These are phyloP conservation scores for Metroxylon sagu DNA, from an alignment of 176 grass and related monocot species.

Conservation along the genomic window DNA sequence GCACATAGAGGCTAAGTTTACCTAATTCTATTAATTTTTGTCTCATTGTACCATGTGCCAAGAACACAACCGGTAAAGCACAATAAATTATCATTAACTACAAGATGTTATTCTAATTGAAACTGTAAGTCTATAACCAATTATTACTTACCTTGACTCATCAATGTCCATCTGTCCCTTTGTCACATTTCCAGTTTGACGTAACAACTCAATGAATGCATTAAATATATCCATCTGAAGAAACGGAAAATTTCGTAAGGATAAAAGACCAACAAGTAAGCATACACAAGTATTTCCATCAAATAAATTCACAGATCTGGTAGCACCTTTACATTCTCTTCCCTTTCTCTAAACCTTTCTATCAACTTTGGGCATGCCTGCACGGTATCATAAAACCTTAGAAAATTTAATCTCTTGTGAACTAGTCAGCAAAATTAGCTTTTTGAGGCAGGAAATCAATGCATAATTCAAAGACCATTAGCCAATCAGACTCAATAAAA, in stretches of 20 bases:
- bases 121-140: background rate
- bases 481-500: too few species aligned
- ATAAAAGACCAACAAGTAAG: background rate
- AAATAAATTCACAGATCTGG: background rate
- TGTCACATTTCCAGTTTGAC: constrained; percentile 85
- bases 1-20: too few species aligned
- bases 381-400: constrained; percentile 4
- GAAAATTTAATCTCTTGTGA: too few species aligned
- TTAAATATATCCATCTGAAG: constrained; percentile 97
- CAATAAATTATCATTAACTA: too few species aligned
- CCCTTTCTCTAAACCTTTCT: constrained; percentile 92
- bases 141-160: constrained; percentile 51
- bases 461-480: too few species aligned
- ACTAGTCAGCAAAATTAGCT: too few species aligned
- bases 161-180: constrained; percentile 88
- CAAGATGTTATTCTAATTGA: too few species aligned
- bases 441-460: too few species aligned
- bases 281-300: background rate
- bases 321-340: constrained; percentile 97
- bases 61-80: too few species aligned
- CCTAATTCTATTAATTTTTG: too few species aligned
- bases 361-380: constrained; percentile 96
- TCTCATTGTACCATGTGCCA: too few species aligned
- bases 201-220: constrained; percentile 91
- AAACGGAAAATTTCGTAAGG: constrained; percentile 20